Conservation (phyloP, 306 rosid genomes). For the Aeschynomene evenia region DNA sequence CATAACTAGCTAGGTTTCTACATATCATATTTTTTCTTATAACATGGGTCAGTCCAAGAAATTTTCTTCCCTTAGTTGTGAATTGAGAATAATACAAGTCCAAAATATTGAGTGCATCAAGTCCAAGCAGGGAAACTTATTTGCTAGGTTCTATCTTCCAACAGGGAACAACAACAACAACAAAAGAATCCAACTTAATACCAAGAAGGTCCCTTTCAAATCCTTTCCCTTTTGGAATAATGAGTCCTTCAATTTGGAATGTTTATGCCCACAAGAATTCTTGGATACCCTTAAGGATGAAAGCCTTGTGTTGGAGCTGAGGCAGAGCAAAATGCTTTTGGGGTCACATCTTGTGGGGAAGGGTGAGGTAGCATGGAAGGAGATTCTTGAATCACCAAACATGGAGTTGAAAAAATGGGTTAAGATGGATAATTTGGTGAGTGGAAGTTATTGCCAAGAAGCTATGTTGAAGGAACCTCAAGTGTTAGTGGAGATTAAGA, state of each 20-base stretch:
- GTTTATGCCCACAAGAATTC: constrained; percentile 52
- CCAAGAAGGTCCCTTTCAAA: constrained; percentile 42
- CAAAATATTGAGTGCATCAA: constrained; percentile 24
- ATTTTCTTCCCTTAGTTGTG: constrained; percentile 47
- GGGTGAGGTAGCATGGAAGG: constrained; percentile 68
- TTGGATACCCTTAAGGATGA: constrained; percentile 50
- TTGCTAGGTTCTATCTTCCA: constrained; percentile 59
- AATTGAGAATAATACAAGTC: constrained; percentile 60
- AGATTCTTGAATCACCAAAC: constrained; percentile 57
- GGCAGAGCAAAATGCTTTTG: constrained; percentile 47
- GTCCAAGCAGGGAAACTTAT: constrained; percentile 36
- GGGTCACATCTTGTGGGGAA: constrained; percentile 66
- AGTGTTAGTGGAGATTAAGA: constrained; percentile 55
- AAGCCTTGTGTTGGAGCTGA: constrained; percentile 63
- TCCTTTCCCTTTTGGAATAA: constrained; percentile 52
- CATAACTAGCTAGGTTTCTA: background rate
- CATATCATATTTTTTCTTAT: background rate
- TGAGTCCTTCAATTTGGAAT: constrained; percentile 64
- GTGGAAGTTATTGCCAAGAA: constrained; percentile 5
- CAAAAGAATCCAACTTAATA: constrained; percentile 48
- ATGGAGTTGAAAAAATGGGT: constrained; percentile 69
- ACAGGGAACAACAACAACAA: constrained; percentile 42
- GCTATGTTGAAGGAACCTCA: constrained; percentile 19
- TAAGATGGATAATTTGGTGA: constrained; percentile 38
- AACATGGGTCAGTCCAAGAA: constrained; percentile 39